Evolutionary conservation across 495 filamentous ascomycete species (phyloP).

Genomic region (Pseudoneurospora amorphoporcata): DNA sequence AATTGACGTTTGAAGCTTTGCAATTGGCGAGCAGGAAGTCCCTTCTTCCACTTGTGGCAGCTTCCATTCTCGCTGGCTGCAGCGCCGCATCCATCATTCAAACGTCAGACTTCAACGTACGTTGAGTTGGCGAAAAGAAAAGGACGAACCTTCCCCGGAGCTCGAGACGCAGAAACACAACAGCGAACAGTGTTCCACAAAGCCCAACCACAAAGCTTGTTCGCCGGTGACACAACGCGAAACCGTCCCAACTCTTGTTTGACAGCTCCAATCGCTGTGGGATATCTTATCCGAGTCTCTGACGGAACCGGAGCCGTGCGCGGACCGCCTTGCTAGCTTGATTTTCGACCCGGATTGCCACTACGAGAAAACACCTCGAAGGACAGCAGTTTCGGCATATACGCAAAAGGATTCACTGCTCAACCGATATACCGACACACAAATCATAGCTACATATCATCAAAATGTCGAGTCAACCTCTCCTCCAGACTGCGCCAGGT

Average conservation of each 20-base stretch:
- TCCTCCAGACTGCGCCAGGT: constrained; percentile 83
- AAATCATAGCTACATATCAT: neutral
- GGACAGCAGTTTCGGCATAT: neutral
- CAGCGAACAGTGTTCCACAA: neutral
- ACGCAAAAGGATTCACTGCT: neutral
- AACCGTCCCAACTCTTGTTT: neutral
- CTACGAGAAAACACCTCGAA: neutral
- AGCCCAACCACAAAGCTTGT: neutral
- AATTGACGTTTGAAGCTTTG: constrained; percentile 14
- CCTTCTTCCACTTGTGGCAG: constrained; percentile 1
- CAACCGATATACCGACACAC: neutral
- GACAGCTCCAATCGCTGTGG: neutral
- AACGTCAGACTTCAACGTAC: neutral
- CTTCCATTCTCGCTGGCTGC: constrained; percentile 9
- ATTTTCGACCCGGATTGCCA: neutral
- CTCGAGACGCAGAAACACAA: neutral
- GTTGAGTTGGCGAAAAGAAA: neutral
- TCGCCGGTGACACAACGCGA: neutral
- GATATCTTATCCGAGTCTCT: neutral
- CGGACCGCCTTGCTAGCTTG: neutral
- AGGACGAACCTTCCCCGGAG: neutral
- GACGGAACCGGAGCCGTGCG: neutral
- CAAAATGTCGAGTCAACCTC: constrained; percentile 88
- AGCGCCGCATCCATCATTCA: neutral
- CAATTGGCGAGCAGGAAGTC: neutral